phyloP scores from a whole-genome alignment of 2,329 filamentous ascomycete species.

The Calycina herbarum region DNA sequence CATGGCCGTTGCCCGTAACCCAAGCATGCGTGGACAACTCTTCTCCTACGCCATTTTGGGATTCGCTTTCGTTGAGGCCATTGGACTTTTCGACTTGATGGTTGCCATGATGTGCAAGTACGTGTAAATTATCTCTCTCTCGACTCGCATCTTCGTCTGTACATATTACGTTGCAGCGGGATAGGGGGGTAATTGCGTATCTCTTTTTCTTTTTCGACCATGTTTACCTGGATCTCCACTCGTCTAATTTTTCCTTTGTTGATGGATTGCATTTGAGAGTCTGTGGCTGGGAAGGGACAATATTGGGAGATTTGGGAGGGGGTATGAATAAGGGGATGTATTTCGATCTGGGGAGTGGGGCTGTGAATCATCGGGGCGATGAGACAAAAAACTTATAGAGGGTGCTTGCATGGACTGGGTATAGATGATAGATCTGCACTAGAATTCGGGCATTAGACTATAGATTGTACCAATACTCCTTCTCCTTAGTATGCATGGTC shows the following conservation, averaged over 20 bases:
- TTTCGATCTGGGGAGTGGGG: background rate
- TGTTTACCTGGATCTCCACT: conserved; percentile 1
- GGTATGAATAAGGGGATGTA: background rate
- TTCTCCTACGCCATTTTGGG: conserved; percentile 95
- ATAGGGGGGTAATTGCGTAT: background rate
- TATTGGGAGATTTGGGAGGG: background rate
- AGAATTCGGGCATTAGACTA: too few relatives aligned
- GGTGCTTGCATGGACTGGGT: background rate
- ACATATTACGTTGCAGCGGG: conserved; percentile 4
- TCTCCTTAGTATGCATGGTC: too few relatives aligned
- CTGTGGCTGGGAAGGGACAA: background rate
- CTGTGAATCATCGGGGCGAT: background rate
- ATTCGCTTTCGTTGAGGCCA: conserved; percentile 94
- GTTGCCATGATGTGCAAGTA: conserved; percentile 94
- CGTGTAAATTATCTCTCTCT: conserved; percentile 45
- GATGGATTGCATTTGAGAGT: background rate
- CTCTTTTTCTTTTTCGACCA: background rate
- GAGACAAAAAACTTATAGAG: background rate
- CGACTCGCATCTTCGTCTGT: background rate
- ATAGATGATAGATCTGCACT: background rate
- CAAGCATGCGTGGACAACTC: conserved; percentile 89
- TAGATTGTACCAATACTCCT: too few relatives aligned
- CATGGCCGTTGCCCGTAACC: conserved; percentile 90
- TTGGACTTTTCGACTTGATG: conserved; percentile 86
- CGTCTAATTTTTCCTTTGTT: background rate